Evolutionary conservation across 2,329 filamentous ascomycete species (phyloP).

Genomic region (Thelonectria rubi): DNA sequence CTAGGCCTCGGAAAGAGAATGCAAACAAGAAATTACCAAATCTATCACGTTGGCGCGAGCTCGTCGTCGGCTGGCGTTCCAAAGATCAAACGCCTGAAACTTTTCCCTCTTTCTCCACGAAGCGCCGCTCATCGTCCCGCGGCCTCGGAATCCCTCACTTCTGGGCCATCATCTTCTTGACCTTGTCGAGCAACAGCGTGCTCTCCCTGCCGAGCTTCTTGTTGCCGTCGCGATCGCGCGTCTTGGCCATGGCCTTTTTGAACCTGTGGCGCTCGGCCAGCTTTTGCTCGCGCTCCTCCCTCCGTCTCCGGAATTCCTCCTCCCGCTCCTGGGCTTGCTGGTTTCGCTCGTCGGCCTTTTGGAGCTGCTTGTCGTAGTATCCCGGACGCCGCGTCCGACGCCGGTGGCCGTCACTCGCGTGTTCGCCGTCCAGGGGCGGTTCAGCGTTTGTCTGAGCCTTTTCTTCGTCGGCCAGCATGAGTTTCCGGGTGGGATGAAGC

Average conservation of each 20-base stretch:
- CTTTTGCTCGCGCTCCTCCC: constrained; percentile 72
- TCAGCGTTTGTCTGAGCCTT: constrained; percentile 45
- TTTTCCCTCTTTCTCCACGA: background rate
- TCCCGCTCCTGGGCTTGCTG: constrained; percentile 54
- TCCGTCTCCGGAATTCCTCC: constrained; percentile 55
- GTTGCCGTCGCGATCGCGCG: constrained; percentile 78
- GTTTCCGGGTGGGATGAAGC: constrained; percentile 51
- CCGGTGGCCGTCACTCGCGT: constrained; percentile 45
- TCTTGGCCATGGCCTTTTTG: constrained; percentile 75
- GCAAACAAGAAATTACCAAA: background rate
- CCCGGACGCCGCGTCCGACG: constrained; percentile 55
- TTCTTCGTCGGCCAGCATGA: constrained; percentile 53
- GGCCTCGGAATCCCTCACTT: constrained; percentile 24
- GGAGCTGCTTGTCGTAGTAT: constrained; percentile 73
- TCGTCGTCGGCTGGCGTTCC: background rate
- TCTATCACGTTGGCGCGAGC: background rate
- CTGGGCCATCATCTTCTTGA: constrained; percentile 73
- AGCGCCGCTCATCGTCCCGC: too few species aligned
- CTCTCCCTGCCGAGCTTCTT: constrained; percentile 86
- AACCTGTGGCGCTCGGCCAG: constrained; percentile 72
- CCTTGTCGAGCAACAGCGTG: constrained; percentile 77
- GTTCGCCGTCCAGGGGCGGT: constrained; percentile 16
- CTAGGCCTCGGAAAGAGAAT: background rate
- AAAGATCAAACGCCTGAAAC: background rate
- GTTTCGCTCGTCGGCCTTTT: constrained; percentile 55